Conservation (phyloP, 257 asterid genomes). For the Salvia rosmarinus region DNA sequence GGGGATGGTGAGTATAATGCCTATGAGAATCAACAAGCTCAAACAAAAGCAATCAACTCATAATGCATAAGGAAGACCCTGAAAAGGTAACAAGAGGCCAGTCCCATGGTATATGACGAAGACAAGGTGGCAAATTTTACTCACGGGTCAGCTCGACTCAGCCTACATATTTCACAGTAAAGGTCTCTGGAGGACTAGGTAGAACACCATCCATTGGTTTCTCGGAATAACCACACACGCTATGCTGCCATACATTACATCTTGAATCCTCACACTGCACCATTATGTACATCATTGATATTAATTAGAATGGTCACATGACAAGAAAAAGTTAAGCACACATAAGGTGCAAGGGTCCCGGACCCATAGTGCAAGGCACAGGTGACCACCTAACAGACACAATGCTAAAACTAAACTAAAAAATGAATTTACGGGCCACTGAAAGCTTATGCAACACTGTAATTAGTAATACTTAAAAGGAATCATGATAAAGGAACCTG, state of each 20-base stretch:
- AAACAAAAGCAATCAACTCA: slow-evolving; percentile 22
- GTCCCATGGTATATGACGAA: slow-evolving; percentile 19
- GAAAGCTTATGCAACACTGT: too few relatives aligned
- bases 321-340: slow-evolving; percentile 5
- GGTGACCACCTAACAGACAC: not conserved
- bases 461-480: too few relatives aligned
- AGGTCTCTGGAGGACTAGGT: slow-evolving; percentile 68
- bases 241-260: slow-evolving; percentile 91
- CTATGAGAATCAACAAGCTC: slow-evolving; percentile 21
- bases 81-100: slow-evolving; percentile 17
- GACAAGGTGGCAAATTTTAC: slow-evolving; percentile 42
- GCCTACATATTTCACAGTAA: slow-evolving; percentile 89
- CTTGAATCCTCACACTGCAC: slow-evolving; percentile 91
- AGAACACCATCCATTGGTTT: slow-evolving; percentile 72
- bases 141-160: slow-evolving; percentile 97
- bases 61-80: not conserved
- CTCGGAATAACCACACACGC: slow-evolving; percentile 82
- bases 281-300: slow-evolving; percentile 31
- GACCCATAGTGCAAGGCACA: not conserved
- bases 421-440: too few relatives aligned
- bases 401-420: not conserved
- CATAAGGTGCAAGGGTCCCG: not conserved
- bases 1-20: slow-evolving; percentile 23
- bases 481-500: not conserved
- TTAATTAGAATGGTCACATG: slow-evolving; percentile 26